phyloP scores from a whole-genome alignment of 108 stramenopile species.

The Epipyxis sp. region DNA sequence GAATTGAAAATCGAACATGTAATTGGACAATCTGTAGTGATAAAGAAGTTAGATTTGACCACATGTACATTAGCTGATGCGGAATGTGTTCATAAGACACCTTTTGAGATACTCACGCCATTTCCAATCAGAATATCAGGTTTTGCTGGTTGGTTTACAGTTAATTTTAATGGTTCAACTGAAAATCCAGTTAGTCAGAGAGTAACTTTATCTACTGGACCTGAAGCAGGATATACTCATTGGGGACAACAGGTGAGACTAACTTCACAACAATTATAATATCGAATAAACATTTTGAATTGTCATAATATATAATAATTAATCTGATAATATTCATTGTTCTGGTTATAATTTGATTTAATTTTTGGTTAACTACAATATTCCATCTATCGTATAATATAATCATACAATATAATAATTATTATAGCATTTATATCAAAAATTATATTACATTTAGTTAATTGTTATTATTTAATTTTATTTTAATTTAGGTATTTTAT shows the following conservation, averaged over 20 bases:
- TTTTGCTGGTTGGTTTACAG: slow-evolving; percentile 94
- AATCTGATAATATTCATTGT: too few relatives aligned
- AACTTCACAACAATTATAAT: too few relatives aligned
- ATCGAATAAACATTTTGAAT: too few relatives aligned
- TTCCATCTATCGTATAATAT: slow-evolving; percentile 61
- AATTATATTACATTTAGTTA: background rate
- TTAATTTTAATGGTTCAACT: slow-evolving; percentile 71
- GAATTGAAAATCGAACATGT: slow-evolving; percentile 76
- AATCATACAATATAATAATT: background rate
- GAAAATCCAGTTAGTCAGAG: slow-evolving; percentile 55
- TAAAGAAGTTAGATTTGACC: slow-evolving; percentile 80
- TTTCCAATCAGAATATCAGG: slow-evolving; percentile 65
- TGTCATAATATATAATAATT: too few relatives aligned
- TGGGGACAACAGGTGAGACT: slow-evolving; percentile 99
- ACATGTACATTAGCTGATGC: slow-evolving; percentile 88
- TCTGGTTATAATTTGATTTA: too few relatives aligned
- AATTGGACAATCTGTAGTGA: slow-evolving; percentile 67
- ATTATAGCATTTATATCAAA: background rate
- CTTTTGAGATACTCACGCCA: slow-evolving; percentile 72
- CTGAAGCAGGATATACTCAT: slow-evolving; percentile 91
- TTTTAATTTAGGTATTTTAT: too few relatives aligned
- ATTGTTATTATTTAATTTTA: slow-evolving; percentile 39
- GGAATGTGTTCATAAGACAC: slow-evolving; percentile 65
- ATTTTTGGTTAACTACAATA: too few relatives aligned
- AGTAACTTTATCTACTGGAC: slow-evolving; percentile 80